These are phyloP conservation scores for Sarcocystis neurona DNA, from an alignment of 169 alveolate genomes.

Conservation along the genomic window DNA sequence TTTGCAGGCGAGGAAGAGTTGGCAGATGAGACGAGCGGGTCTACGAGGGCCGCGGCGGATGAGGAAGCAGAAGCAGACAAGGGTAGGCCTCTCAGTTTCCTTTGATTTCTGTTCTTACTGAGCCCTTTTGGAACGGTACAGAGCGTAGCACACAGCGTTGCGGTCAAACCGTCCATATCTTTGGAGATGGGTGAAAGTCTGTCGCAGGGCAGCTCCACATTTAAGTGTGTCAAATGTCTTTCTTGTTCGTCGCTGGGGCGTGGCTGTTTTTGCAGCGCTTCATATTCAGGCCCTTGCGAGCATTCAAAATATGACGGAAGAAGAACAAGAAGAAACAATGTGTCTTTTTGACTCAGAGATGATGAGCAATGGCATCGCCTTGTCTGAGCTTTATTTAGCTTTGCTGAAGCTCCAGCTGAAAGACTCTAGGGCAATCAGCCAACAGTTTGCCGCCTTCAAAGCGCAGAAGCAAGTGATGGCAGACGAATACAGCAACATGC, in stretches of 20 bases:
- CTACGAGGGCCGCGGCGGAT: background rate
- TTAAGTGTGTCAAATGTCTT: background rate
- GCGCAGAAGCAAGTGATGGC: constrained; percentile 55
- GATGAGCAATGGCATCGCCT: constrained; percentile 61
- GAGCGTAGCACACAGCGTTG: background rate
- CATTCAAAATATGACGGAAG: constrained; percentile 55
- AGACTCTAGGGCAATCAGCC: constrained; percentile 62
- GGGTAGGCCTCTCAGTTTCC: background rate
- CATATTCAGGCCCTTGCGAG: background rate
- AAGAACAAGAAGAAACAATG: constrained; percentile 66
- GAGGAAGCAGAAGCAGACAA: background rate
- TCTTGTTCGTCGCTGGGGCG: background rate
- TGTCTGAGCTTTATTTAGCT: constrained; percentile 71
- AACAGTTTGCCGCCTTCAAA: constrained; percentile 68
- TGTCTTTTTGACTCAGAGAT: constrained; percentile 72
- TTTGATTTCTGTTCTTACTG: background rate
- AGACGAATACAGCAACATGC: constrained; percentile 28
- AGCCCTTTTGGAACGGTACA: background rate
- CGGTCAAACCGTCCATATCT: background rate
- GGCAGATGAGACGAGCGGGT: background rate
- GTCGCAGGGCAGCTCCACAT: background rate
- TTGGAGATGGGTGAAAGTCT: constrained; percentile 27
- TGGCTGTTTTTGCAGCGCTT: background rate
- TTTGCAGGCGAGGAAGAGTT: too few relatives aligned
- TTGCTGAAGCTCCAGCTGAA: constrained; percentile 70